Conservation (phyloP, 345 rosid genomes). For the Salix brachista region DNA sequence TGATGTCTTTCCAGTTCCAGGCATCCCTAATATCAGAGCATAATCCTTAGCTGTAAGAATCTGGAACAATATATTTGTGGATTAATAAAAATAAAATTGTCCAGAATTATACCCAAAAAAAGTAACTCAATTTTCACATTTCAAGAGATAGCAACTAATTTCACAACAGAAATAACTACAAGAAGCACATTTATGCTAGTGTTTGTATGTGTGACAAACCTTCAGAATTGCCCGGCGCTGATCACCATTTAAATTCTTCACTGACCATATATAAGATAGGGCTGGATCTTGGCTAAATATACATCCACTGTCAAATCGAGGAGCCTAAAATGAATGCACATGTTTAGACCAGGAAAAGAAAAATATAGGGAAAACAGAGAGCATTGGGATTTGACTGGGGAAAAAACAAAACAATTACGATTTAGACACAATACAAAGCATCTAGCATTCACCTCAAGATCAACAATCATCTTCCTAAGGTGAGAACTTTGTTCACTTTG, state of each 20-base stretch:
- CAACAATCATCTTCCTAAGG: conserved; percentile 81
- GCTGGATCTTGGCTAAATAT: conserved; percentile 96
- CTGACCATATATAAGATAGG: conserved; percentile 87
- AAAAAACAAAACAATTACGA: background rate
- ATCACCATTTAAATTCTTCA: conserved; percentile 77
- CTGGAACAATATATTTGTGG: conserved; percentile 43
- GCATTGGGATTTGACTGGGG: background rate
- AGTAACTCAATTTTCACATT: background rate
- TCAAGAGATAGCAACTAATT: background rate
- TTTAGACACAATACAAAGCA: conserved; percentile 5
- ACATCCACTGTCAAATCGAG: conserved; percentile 89
- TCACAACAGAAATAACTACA: background rate
- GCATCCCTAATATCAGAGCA: conserved; percentile 94
- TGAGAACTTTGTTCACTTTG: conserved; percentile 56
- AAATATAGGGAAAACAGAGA: conserved; percentile 2
- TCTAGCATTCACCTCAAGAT: conserved; percentile 67
- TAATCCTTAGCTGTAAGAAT: conserved; percentile 92
- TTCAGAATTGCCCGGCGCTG: conserved; percentile 95
- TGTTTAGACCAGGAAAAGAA: conserved; percentile 3
- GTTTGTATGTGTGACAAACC: conserved; percentile 36
- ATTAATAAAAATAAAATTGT: background rate
- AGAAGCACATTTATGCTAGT: background rate
- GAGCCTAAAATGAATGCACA: conserved; percentile 49
- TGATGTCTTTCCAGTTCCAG: conserved; percentile 98
- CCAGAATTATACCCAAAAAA: background rate